A percentile compares a stretch with the other conserved stretches of the same genome.
These are phyloP conservation scores for Parietichytrium sp. DNA, from an alignment of 108 stramenopile species.

Conservation along the genomic window DNA sequence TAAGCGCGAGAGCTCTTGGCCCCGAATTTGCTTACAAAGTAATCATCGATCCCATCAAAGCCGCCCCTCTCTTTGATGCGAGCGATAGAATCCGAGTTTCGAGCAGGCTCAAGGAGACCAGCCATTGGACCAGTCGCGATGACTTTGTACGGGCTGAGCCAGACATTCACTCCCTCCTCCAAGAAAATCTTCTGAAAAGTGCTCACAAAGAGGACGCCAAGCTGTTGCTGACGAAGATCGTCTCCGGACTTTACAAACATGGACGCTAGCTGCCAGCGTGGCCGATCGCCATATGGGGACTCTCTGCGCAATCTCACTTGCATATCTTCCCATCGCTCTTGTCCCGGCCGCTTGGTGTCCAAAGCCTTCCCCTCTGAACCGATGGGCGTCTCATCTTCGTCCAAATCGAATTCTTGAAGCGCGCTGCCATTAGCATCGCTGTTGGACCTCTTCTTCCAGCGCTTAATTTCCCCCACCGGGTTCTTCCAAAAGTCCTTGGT, in stretches of 20 bases:
- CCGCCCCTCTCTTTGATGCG: constrained; percentile 80
- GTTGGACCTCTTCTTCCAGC: background rate
- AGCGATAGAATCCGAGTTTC: constrained; percentile 86
- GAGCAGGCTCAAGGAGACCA: constrained; percentile 84
- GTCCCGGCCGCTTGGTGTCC: background rate
- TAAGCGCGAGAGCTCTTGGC: background rate
- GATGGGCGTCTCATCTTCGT: background rate
- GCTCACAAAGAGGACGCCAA: constrained; percentile 68
- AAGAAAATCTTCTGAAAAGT: constrained; percentile 87
- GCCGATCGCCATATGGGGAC: constrained; percentile 70
- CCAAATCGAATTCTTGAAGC: background rate
- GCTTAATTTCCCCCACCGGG: background rate
- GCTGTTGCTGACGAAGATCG: constrained; percentile 91
- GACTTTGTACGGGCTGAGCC: constrained; percentile 90
- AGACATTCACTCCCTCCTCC: constrained; percentile 79
- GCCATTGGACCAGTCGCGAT: constrained; percentile 81
- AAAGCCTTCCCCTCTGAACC: background rate
- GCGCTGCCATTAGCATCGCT: background rate
- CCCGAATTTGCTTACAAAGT: background rate
- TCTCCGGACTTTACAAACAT: constrained; percentile 97
- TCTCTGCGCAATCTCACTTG: constrained; percentile 76
- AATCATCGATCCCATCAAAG: constrained; percentile 41
- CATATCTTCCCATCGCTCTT: constrained; percentile 85
- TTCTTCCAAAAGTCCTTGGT: constrained; percentile 30
- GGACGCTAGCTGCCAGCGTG: constrained; percentile 84